Conservation (phyloP, 176 grass and related monocot species). For the Stipa capillata region DNA sequence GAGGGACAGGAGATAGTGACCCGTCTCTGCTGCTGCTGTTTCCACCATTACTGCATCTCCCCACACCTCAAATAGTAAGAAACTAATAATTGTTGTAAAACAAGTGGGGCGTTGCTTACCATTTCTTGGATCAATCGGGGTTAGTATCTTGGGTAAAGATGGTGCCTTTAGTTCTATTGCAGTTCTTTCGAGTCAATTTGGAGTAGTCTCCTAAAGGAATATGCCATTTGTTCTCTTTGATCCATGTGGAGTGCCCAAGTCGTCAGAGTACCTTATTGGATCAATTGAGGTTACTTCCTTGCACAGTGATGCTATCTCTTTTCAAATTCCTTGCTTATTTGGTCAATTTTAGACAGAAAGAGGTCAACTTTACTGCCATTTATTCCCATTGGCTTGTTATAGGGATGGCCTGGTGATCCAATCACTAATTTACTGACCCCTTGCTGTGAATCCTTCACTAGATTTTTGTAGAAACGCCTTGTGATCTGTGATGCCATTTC, state of each 20-base stretch:
- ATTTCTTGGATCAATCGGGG: slow-evolving; percentile 11
- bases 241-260: slow-evolving; percentile 7
- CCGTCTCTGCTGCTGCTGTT: slow-evolving; percentile 21
- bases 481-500: slow-evolving; percentile 3
- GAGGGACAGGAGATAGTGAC: slow-evolving; percentile 35
- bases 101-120: background rate
- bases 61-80: slow-evolving; percentile 12
- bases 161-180: background rate
- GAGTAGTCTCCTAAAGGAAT: slow-evolving; percentile 1
- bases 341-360: background rate
- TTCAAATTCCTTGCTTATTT: background rate
- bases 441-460: slow-evolving; percentile 1
- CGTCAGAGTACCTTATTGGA: background rate
- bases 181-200: background rate
- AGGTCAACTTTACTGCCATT: slow-evolving; percentile 1
- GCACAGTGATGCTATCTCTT: background rate
- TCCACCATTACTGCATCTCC: slow-evolving; percentile 26
- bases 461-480: background rate
- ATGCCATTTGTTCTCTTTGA: slow-evolving; percentile 8
- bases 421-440: background rate
- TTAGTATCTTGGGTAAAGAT: background rate
- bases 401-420: background rate
- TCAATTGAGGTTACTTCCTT: background rate
- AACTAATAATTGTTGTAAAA: slow-evolving; percentile 3
- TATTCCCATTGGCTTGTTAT: background rate